phyloP scores from a whole-genome alignment of 139 green algal species.

The Volvox africanus region DNA sequence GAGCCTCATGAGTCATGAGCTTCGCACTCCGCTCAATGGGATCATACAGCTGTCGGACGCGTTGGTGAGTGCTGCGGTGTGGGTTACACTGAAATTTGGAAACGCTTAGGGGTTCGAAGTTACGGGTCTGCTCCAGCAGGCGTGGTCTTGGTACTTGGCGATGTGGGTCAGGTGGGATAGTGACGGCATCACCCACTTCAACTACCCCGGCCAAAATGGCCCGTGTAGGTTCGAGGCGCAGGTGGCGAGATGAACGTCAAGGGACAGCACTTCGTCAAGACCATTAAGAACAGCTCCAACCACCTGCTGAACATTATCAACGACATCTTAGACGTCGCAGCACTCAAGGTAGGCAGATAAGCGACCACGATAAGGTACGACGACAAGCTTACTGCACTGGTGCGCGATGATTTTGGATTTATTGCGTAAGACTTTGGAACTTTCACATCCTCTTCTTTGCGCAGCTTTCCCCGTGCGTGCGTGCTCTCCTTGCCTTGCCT shows the following conservation, averaged over 20 bases:
- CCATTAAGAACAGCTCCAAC: conserved; percentile 64
- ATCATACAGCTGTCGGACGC: conserved; percentile 79
- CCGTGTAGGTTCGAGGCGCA: conserved; percentile 29
- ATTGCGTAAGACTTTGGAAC: no score
- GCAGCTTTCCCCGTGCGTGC: no score
- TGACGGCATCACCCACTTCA: neutral
- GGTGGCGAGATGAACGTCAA: conserved; percentile 57
- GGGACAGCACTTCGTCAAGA: conserved; percentile 55
- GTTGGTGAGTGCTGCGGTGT: conserved; percentile 13
- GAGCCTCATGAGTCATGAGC: conserved; percentile 81
- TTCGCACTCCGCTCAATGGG: conserved; percentile 87
- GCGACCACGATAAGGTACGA: no score
- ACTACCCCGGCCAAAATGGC: no score
- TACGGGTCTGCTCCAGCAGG: neutral
- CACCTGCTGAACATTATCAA: conserved; percentile 79
- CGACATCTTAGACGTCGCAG: conserved; percentile 77
- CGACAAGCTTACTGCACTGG: no score
- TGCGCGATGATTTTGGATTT: no score
- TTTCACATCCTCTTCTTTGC: no score
- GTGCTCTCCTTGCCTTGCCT: no score
- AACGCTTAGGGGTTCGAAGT: no score
- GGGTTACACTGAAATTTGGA: no score
- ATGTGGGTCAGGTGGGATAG: neutral
- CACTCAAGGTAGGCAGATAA: conserved; percentile 52
- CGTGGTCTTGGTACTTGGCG: neutral